phyloP scores from a whole-genome alignment of 306 rosid genomes.

The Carpinus viminea region DNA sequence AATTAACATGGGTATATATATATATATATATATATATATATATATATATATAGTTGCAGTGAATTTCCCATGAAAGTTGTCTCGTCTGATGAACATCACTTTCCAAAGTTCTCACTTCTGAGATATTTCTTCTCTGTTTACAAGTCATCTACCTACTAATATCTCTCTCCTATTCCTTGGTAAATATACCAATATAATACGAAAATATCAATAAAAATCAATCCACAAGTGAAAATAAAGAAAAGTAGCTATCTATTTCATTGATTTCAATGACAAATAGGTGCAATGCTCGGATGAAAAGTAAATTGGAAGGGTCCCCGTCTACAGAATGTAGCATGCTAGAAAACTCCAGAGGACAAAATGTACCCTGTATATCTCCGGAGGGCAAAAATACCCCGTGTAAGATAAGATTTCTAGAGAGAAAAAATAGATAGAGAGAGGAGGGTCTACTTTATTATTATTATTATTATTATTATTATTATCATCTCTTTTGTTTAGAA shows the following conservation, averaged over 20 bases:
- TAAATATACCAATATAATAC: background rate
- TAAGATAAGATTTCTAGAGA: slow-evolving; percentile 32
- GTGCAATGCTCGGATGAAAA: background rate
- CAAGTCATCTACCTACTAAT: slow-evolving; percentile 29
- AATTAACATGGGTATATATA: no score
- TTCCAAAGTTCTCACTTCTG: slow-evolving; percentile 36
- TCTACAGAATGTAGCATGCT: background rate
- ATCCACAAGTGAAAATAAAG: background rate
- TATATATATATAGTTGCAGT: background rate
- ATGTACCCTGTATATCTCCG: slow-evolving; percentile 16
- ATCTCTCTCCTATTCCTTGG: background rate
- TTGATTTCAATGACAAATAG: background rate
- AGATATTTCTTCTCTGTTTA: slow-evolving; percentile 26
- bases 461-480: background rate
- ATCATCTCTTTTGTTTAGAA: slow-evolving; percentile 12
- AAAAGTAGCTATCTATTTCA: background rate
- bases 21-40: no score
- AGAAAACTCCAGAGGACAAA: slow-evolving; percentile 19
- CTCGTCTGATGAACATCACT: slow-evolving; percentile 22
- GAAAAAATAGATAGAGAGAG: slow-evolving; percentile 2
- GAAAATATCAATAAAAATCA: background rate
- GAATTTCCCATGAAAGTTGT: slow-evolving; percentile 38
- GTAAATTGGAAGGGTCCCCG: background rate
- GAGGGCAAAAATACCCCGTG: slow-evolving; percentile 33
- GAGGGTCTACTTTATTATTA: slow-evolving; percentile 14